Evolutionary conservation across 2,329 filamentous ascomycete species (phyloP).

Genomic region (Emmonsia crescens): DNA sequence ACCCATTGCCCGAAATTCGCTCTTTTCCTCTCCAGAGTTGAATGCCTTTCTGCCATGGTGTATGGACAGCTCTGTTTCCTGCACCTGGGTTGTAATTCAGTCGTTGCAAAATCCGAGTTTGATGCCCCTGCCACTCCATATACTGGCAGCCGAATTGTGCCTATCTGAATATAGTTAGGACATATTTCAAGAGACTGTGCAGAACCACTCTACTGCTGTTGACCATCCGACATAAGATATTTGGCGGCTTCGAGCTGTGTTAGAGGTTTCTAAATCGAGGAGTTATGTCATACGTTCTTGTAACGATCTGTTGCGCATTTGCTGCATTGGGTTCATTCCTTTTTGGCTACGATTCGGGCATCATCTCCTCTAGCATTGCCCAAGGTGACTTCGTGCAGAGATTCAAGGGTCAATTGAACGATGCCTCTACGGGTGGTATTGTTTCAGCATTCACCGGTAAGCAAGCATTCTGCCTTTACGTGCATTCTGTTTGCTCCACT

Average conservation of each 20-base stretch:
- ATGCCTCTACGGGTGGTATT: constrained; percentile 28
- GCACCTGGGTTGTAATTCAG: too few species aligned
- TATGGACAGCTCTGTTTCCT: too few species aligned
- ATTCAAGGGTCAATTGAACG: constrained; percentile 23
- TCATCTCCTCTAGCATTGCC: constrained; percentile 28
- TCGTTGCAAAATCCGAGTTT: too few species aligned
- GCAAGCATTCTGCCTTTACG: neutral
- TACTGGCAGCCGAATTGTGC: too few species aligned
- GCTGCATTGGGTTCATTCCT: constrained; percentile 39
- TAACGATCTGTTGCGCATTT: constrained; percentile 31
- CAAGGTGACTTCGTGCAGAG: constrained; percentile 23
- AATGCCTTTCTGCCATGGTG: too few species aligned
- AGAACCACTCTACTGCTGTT: too few species aligned
- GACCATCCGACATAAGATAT: neutral
- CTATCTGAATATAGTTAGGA: too few species aligned
- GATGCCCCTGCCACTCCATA: too few species aligned
- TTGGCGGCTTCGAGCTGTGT: neutral
- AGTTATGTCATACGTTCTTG: constrained; percentile 21
- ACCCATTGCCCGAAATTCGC: neutral
- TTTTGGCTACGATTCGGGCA: constrained; percentile 38
- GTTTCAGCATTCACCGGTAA: constrained; percentile 31
- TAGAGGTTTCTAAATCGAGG: neutral
- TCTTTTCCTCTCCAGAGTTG: too few species aligned
- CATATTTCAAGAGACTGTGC: too few species aligned
- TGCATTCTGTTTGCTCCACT: neutral